Evolutionary conservation across 352 stramenopile genomes (phyloP).

Genomic region (Pythium brachiatum): DNA sequence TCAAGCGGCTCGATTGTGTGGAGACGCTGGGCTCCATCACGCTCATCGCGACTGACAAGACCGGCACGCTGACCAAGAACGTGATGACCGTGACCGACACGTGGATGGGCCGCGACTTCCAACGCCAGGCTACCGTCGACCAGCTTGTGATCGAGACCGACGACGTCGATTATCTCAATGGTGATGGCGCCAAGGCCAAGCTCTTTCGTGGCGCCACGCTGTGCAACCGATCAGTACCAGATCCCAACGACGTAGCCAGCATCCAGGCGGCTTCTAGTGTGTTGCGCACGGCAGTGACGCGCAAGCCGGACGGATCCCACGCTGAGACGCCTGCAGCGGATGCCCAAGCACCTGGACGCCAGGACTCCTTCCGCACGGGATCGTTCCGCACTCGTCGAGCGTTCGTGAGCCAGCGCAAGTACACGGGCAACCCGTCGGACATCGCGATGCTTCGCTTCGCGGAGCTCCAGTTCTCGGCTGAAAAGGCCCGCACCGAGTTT

Average conservation of each 20-base stretch:
- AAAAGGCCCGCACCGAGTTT: slow-evolving; percentile 36
- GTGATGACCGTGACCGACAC: slow-evolving; percentile 57
- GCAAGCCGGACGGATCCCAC: too few species aligned
- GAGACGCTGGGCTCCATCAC: slow-evolving; percentile 88
- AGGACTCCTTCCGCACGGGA: too few species aligned
- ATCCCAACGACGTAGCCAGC: not conserved
- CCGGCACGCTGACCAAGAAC: slow-evolving; percentile 87
- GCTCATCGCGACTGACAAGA: slow-evolving; percentile 93
- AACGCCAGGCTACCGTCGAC: slow-evolving; percentile 26
- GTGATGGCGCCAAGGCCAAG: slow-evolving; percentile 29
- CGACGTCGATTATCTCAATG: slow-evolving; percentile 31
- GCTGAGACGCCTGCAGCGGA: too few species aligned
- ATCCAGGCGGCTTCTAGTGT: not conserved
- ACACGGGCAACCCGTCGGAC: slow-evolving; percentile 51
- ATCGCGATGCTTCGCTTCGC: slow-evolving; percentile 50
- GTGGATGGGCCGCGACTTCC: slow-evolving; percentile 34
- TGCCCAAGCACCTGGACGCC: too few species aligned
- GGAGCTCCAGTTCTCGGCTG: slow-evolving; percentile 36
- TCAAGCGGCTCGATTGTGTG: slow-evolving; percentile 86
- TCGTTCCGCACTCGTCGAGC: slow-evolving; percentile 9
- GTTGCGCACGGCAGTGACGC: not conserved
- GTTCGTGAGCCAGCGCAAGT: slow-evolving; percentile 34
- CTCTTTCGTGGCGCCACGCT: slow-evolving; percentile 35
- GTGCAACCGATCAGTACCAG: slow-evolving; percentile 40
- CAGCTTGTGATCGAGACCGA: slow-evolving; percentile 34